Percentiles rank a stretch among this genome's conserved stretches.
phyloP scores from a whole-genome alignment of 495 filamentous ascomycete species.

The Aspergillus egyptiacus region DNA sequence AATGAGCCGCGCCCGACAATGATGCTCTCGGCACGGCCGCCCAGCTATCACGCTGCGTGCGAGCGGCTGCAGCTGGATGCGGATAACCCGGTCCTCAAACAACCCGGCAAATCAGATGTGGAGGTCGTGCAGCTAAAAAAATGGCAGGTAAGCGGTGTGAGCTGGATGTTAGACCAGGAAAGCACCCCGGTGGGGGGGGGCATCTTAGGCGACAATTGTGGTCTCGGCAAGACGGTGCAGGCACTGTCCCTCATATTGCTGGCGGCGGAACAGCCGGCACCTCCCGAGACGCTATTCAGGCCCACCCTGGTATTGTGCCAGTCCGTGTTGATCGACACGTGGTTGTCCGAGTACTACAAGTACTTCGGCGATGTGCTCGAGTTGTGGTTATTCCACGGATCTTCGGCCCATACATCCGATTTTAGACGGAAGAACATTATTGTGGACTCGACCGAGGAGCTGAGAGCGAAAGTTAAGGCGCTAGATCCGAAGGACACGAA shows the following conservation, averaged over 20 bases:
- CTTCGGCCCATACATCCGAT: too few relatives aligned
- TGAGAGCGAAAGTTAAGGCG: too few relatives aligned
- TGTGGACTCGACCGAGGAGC: too few relatives aligned
- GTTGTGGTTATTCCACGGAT: too few relatives aligned
- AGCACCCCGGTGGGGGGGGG: not conserved
- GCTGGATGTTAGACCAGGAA: constrained; percentile 2
- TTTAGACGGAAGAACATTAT: too few relatives aligned
- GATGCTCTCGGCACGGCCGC: not conserved
- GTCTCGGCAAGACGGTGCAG: constrained; percentile 1
- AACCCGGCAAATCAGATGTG: not conserved
- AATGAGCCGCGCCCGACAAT: too few relatives aligned
- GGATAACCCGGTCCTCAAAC: not conserved
- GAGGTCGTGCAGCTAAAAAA: not conserved
- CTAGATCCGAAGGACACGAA: too few relatives aligned
- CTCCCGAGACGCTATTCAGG: not conserved
- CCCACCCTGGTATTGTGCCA: too few relatives aligned
- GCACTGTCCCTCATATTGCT: not conserved
- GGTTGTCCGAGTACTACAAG: too few relatives aligned
- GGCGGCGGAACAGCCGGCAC: not conserved
- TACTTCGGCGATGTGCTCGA: too few relatives aligned
- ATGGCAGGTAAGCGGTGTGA: not conserved
- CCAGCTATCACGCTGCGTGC: not conserved
- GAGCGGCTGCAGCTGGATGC: not conserved
- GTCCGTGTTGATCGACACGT: too few relatives aligned
- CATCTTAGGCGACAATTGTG: constrained; percentile 1